Percentiles rank a stretch among this genome's conserved stretches.
Evolutionary conservation across 768 basidiomycete species (phyloP).

Genomic region (Kockovaella imperatae): DNA sequence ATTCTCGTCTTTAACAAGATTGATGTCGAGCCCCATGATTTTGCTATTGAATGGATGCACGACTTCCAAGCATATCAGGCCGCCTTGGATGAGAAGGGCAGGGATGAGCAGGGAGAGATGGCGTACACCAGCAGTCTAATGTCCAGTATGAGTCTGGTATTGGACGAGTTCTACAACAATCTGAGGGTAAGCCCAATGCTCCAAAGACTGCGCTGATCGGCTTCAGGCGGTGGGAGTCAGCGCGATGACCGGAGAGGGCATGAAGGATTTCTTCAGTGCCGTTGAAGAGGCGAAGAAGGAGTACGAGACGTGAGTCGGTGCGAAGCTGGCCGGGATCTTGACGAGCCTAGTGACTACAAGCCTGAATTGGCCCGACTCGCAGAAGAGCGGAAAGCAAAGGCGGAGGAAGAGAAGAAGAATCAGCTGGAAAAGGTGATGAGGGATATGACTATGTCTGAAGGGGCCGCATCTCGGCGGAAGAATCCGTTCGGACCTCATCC

Average conservation of each 20-base stretch:
- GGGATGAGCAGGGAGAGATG: constrained; percentile 62
- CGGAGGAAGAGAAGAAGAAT: constrained; percentile 40
- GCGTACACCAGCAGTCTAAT: constrained; percentile 98
- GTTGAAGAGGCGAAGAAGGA: constrained; percentile 80
- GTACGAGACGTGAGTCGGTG: constrained; percentile 68
- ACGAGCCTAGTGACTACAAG: constrained; percentile 67
- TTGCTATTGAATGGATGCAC: constrained; percentile 95
- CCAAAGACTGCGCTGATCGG: background rate
- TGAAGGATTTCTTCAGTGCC: constrained; percentile 83
- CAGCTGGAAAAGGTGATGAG: constrained; percentile 44
- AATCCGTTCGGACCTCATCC: constrained; percentile 45
- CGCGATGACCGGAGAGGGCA: constrained; percentile 88
- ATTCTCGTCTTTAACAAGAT: constrained; percentile 98
- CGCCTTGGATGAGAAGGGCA: constrained; percentile 65
- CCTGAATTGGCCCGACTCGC: constrained; percentile 72
- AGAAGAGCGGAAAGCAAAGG: constrained; percentile 38
- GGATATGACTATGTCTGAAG: constrained; percentile 38
- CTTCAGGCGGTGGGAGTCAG: constrained; percentile 86
- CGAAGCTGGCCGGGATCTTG: background rate
- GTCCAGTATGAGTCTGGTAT: constrained; percentile 96
- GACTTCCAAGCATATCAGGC: constrained; percentile 94
- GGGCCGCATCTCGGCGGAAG: constrained; percentile 4
- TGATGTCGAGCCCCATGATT: constrained; percentile 79
- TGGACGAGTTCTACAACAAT: constrained; percentile 97
- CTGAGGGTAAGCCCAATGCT: constrained; percentile 57